A percentile compares a stretch with the other conserved stretches of the same genome.
These are phyloP conservation scores for Chenopodium album DNA, from an alignment of 148 eudicot species.

Conservation along the genomic window DNA sequence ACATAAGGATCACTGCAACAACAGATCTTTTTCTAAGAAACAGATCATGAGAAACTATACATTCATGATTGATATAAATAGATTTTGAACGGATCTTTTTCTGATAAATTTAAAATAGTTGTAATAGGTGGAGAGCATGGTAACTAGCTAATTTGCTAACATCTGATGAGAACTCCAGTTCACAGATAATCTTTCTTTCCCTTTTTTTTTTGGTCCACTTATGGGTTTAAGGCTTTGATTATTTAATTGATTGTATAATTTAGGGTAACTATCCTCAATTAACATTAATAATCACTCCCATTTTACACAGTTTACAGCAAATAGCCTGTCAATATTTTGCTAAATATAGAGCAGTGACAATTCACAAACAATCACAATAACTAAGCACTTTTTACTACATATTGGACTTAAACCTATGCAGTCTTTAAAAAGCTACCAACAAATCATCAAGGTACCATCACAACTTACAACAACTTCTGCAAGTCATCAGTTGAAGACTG, in stretches of 20 bases:
- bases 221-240: background rate
- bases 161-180: background rate
- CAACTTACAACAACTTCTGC: background rate
- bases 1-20: conserved; percentile 35
- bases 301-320: background rate
- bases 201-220: background rate
- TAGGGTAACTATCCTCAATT: background rate
- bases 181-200: background rate
- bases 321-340: conserved; percentile 5
- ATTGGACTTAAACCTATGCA: background rate
- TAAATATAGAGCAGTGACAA: background rate
- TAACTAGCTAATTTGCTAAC: background rate
- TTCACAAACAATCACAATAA: background rate
- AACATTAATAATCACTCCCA: background rate
- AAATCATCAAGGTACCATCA: background rate
- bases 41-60: conserved; percentile 9
- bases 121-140: background rate
- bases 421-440: background rate
- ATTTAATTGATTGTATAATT: too few species aligned
- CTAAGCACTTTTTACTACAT: background rate
- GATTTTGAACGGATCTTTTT: background rate
- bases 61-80: background rate
- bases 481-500: background rate
- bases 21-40: conserved; percentile 4
- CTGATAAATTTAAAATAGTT: background rate